Evolutionary conservation across 148 eudicot species (phyloP).

Genomic region (Drosera capensis): DNA sequence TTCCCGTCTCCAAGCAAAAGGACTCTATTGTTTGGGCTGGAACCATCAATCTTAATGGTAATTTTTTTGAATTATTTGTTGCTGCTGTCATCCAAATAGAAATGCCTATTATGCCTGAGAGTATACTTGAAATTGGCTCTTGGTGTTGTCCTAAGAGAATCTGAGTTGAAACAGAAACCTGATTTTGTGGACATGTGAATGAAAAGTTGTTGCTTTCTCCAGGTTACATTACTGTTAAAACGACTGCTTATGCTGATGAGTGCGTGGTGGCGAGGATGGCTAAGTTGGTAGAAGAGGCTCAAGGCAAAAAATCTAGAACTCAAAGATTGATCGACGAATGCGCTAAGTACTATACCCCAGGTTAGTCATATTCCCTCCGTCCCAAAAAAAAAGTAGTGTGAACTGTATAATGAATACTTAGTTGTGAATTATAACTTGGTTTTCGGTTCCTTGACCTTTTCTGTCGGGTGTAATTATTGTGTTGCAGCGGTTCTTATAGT

Average conservation of each 20-base stretch:
- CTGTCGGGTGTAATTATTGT: background rate
- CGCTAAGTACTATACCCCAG: slow-evolving; percentile 89
- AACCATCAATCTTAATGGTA: slow-evolving; percentile 85
- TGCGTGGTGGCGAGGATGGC: slow-evolving; percentile 82
- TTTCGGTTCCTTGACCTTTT: background rate
- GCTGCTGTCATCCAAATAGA: background rate
- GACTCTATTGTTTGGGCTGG: slow-evolving; percentile 81
- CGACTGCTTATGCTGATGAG: slow-evolving; percentile 65
- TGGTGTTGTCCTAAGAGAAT: too few species aligned
- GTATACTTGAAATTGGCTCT: too few species aligned
- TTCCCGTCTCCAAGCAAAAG: slow-evolving; percentile 59
- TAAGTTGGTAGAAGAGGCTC: slow-evolving; percentile 89
- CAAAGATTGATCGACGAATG: slow-evolving; percentile 62
- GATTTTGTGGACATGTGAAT: too few species aligned
- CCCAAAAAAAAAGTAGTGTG: too few species aligned
- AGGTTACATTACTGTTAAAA: slow-evolving; percentile 66
- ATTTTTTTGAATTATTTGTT: too few species aligned
- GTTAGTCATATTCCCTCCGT: slow-evolving; percentile 12
- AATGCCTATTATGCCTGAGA: too few species aligned
- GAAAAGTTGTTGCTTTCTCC: background rate
- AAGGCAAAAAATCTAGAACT: slow-evolving; percentile 52
- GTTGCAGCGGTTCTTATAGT: slow-evolving; percentile 54
- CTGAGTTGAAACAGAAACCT: too few species aligned
- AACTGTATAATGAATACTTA: background rate
- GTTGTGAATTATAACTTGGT: background rate